These are phyloP conservation scores for Beverwykella pulmonaria DNA, from an alignment of 495 filamentous ascomycete genomes.

Conservation along the genomic window DNA sequence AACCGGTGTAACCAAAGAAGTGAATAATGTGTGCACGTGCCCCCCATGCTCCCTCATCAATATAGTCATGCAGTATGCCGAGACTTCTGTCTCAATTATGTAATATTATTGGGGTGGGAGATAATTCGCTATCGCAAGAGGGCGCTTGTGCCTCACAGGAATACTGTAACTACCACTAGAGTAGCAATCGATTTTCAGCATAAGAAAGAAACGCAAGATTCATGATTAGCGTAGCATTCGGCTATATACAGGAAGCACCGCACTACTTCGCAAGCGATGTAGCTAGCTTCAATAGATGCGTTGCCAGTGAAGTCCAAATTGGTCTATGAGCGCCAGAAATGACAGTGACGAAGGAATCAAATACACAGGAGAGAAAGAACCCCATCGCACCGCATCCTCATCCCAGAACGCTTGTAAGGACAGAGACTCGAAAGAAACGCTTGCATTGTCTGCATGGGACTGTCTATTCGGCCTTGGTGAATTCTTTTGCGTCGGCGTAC, in stretches of 20 bases:
- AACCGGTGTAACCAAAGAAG: too few species aligned
- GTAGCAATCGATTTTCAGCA: too few species aligned
- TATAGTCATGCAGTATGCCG: too few species aligned
- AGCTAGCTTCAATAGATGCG: background rate
- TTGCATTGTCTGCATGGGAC: background rate
- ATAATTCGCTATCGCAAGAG: too few species aligned
- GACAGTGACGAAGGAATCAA: background rate
- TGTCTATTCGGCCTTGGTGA: background rate
- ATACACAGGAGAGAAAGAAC: background rate
- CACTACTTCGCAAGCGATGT: background rate
- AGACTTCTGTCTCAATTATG: too few species aligned
- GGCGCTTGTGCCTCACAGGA: too few species aligned
- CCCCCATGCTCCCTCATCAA: too few species aligned
- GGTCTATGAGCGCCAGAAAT: background rate
- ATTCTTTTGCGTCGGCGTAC: conserved; percentile 28
- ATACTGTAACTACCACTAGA: too few species aligned
- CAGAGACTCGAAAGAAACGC: background rate
- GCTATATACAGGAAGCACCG: conserved; percentile 14
- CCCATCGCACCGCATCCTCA: background rate
- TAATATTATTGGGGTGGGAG: too few species aligned
- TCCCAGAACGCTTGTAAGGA: background rate
- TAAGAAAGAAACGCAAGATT: too few species aligned
- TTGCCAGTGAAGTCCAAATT: background rate
- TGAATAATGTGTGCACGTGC: too few species aligned
- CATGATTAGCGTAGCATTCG: background rate